Base-by-base conservation (phyloP, 2,329 filamentous ascomycete genomes). In the Diaporthe citri region DNA sequence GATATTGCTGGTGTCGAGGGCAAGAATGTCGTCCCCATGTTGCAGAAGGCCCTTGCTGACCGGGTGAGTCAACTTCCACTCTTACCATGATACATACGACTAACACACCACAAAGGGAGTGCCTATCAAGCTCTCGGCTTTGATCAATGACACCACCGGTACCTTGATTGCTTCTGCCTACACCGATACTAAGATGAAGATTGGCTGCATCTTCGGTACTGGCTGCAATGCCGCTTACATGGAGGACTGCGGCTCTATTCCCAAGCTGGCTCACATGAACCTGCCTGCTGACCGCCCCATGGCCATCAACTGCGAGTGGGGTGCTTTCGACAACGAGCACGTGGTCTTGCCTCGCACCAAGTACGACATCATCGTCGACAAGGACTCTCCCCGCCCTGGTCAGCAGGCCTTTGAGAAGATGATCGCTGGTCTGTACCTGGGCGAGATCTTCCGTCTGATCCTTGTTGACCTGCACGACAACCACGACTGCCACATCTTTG, bases 171-270 rank as follows among this genome's bases (percentile, higher is more conserved):
- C 97, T 76, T 98, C 96, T 36, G 93, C 95, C 41, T 99, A 99
- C 86, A 98, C 96, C n/a, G 96, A 99, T 82, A 87, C 93, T 60
- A 91, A 93, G 79, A 97, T 98, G 91, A 95, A 92, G 86, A 97
- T 98, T 80, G 97, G 97, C 73, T 98, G 96, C 85, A 99, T 99
- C 82, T 99, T 99, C 81, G 97, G 97, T 80, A 99, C 97, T 17
- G 97, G 97, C 75, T 98, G 97, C 87, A 99, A 99, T 81, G 97
- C 96, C 55, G 97, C 97, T 52, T 99, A 99, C 87, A 97, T 99
- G 94, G 97, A 99, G 85, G 86, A 97, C 81, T 94, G 91, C 78
- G 95, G 95, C 78, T 94, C 93, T 17, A 95, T 99, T 78, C 96
- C 96, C 78, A 99, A 99, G 89, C 91, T 99, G 72, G 95, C 94